Percentiles rank a stretch among this genome's conserved stretches.
phyloP scores from a whole-genome alignment of 345 rosid species.

The Populus ilicifolia region DNA sequence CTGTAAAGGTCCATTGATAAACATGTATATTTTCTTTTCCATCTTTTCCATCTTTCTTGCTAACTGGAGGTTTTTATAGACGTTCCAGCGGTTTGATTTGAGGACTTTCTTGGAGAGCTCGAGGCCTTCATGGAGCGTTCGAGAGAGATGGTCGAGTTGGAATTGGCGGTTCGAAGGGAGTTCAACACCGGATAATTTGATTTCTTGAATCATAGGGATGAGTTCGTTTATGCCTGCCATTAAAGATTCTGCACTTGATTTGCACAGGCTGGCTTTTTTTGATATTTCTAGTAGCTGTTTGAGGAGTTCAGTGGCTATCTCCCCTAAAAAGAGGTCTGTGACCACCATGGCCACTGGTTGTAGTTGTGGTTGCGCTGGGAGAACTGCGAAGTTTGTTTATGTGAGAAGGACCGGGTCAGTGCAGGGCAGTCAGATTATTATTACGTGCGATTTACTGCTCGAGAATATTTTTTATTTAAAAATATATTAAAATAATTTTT shows the following conservation, averaged over 20 bases:
- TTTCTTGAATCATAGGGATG: constrained; percentile 54
- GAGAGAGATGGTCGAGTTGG: constrained; percentile 53
- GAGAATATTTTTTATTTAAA: too few relatives aligned
- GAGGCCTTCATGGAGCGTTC: constrained; percentile 35
- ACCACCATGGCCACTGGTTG: constrained; percentile 39
- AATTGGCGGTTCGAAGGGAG: constrained; percentile 57
- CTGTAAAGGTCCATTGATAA: constrained; percentile 40
- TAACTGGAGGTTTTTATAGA: constrained; percentile 43
- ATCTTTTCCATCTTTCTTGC: constrained; percentile 65
- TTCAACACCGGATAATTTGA: constrained; percentile 76
- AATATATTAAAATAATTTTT: too few relatives aligned
- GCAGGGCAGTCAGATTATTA: too few relatives aligned
- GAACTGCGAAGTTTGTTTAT: background rate
- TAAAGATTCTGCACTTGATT: constrained; percentile 43
- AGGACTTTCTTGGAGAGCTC: constrained; percentile 51
- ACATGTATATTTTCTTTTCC: constrained; percentile 42
- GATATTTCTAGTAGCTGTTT: constrained; percentile 35
- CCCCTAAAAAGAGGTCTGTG: constrained; percentile 64
- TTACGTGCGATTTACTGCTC: too few relatives aligned
- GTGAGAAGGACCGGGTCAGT: too few relatives aligned
- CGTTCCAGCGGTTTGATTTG: constrained; percentile 55
- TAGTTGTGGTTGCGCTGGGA: background rate
- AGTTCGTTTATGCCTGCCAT: constrained; percentile 24
- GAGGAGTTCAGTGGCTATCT: constrained; percentile 61
- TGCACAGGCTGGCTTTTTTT: constrained; percentile 40